phyloP scores from a whole-genome alignment of 805 yeast genomes.

The Yarrowia phangngaensis region DNA sequence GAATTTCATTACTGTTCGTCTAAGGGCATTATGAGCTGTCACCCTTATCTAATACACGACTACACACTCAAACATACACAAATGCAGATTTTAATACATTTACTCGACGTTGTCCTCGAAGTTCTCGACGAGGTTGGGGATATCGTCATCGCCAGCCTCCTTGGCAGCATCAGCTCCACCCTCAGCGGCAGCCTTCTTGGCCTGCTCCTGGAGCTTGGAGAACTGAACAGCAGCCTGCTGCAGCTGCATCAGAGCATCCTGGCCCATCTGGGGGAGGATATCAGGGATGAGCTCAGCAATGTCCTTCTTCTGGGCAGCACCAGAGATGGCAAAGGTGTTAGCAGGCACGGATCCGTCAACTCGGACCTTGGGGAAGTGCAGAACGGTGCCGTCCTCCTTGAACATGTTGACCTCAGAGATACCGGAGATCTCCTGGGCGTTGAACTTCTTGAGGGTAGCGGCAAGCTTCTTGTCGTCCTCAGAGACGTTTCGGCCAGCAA shows the following conservation, averaged over 20 bases:
- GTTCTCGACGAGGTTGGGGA: constrained; percentile 74
- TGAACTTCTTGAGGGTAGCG: constrained; percentile 80
- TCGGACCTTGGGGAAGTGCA: constrained; percentile 95
- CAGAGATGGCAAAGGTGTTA: constrained; percentile 93
- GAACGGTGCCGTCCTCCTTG: constrained; percentile 92
- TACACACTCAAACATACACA: too few species aligned
- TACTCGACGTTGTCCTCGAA: constrained; percentile 64
- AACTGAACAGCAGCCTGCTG: constrained; percentile 85
- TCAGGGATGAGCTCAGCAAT: constrained; percentile 89
- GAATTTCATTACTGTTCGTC: too few species aligned
- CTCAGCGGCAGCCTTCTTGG: constrained; percentile 43
- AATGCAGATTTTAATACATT: constrained; percentile 14
- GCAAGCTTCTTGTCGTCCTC: constrained; percentile 88
- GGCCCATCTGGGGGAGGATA: constrained; percentile 93
- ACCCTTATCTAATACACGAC: too few species aligned
- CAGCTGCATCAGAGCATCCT: constrained; percentile 87
- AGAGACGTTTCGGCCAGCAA: constrained; percentile 47
- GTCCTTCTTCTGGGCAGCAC: constrained; percentile 89
- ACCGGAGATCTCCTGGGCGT: constrained; percentile 82
- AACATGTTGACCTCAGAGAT: constrained; percentile 97
- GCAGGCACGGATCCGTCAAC: constrained; percentile 87
- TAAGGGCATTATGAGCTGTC: too few species aligned
- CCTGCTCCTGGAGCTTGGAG: constrained; percentile 51
- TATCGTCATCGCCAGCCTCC: constrained; percentile 51
- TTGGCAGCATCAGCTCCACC: constrained; percentile 48